A percentile compares a stretch with the other conserved stretches of the same genome.
Evolutionary conservation across 1,284 basidiomycete species (phyloP).

Genomic region (Gymnopus androsaceus): DNA sequence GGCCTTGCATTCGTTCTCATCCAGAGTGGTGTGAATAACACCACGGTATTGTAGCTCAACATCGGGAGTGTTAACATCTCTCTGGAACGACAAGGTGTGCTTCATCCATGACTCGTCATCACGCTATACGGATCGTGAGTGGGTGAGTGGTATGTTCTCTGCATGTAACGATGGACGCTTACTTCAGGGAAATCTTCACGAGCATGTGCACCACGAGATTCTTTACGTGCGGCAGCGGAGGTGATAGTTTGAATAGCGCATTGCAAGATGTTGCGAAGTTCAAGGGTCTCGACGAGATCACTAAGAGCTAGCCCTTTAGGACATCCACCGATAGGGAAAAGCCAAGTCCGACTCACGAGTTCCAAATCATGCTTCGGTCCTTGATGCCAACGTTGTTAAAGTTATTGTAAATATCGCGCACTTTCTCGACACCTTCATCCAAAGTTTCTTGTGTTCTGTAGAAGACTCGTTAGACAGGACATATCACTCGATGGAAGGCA

Average conservation of each 20-base stretch:
- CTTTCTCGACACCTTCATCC: slow-evolving; percentile 90
- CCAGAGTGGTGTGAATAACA: slow-evolving; percentile 86
- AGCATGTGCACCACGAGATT: slow-evolving; percentile 96
- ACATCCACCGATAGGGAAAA: not conserved
- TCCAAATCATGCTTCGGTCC: slow-evolving; percentile 99
- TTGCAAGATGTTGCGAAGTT: slow-evolving; percentile 94
- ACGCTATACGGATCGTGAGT: slow-evolving; percentile 49
- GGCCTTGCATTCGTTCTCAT: slow-evolving; percentile 93
- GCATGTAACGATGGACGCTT: slow-evolving; percentile 43
- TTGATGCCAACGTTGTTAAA: slow-evolving; percentile 94
- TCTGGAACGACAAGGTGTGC: slow-evolving; percentile 89
- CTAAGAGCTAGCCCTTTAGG: slow-evolving; percentile 40
- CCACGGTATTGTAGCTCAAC: slow-evolving; percentile 89
- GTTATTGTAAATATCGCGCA: slow-evolving; percentile 84
- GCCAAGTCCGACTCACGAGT: slow-evolving; percentile 62
- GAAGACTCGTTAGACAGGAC: slow-evolving; percentile 15
- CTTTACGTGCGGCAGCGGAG: slow-evolving; percentile 93
- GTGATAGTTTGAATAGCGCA: slow-evolving; percentile 96
- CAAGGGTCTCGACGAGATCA: slow-evolving; percentile 95
- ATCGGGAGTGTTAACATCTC: slow-evolving; percentile 70
- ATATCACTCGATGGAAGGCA: not conserved
- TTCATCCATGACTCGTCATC: slow-evolving; percentile 95
- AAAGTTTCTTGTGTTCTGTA: slow-evolving; percentile 86
- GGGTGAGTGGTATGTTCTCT: not conserved
- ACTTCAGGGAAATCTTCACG: slow-evolving; percentile 90